phyloP scores from a whole-genome alignment of 345 rosid species.

The Salix caprea region DNA sequence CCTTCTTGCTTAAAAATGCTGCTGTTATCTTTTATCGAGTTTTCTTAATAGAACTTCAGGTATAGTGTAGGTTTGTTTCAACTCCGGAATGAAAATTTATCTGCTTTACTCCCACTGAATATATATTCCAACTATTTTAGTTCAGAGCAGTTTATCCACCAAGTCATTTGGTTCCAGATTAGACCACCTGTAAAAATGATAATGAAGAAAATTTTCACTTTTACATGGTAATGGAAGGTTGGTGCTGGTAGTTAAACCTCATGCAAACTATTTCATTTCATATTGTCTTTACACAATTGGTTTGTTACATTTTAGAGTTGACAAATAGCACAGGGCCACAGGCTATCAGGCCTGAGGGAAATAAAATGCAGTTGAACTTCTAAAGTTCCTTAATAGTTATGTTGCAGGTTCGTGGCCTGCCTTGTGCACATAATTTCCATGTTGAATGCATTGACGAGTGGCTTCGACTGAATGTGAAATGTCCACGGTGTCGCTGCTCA shows the following conservation, averaged over 20 bases:
- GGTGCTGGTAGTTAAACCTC: background rate
- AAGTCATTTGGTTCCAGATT: background rate
- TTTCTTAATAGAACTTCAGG: background rate
- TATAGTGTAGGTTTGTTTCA: background rate
- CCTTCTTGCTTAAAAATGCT: background rate
- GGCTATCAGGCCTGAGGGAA: background rate
- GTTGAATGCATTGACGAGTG: slow-evolving; percentile 95
- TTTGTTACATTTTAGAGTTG: background rate
- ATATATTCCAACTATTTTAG: background rate
- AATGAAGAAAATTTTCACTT: background rate
- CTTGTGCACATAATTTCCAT: slow-evolving; percentile 98
- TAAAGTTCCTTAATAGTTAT: slow-evolving; percentile 17
- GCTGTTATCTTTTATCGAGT: background rate
- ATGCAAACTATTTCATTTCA: background rate
- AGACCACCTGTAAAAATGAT: background rate
- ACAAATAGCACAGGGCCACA: background rate
- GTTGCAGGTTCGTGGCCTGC: slow-evolving; percentile 93
- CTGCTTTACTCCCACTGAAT: background rate
- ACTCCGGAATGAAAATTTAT: background rate
- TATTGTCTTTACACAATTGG: background rate
- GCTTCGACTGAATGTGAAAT: slow-evolving; percentile 91
- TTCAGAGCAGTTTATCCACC: background rate
- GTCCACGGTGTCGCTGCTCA: slow-evolving; percentile 92
- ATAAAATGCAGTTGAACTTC: background rate
- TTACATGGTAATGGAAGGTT: background rate